These are phyloP conservation scores for Cladophialophora carrionii DNA, from an alignment of 2,329 filamentous ascomycete genomes.

Conservation along the genomic window DNA sequence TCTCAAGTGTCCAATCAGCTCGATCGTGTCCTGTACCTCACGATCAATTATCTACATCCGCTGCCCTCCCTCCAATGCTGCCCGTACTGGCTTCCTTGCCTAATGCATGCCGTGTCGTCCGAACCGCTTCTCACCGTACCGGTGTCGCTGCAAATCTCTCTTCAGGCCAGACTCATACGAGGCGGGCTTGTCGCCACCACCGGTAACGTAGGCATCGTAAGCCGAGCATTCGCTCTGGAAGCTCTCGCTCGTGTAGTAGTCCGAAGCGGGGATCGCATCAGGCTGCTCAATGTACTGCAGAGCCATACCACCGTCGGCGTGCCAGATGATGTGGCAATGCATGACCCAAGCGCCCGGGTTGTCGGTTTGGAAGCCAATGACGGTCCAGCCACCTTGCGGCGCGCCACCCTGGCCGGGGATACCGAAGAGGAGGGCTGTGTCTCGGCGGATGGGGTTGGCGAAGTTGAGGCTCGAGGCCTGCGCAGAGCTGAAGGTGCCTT, in stretches of 20 bases:
- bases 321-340: conserved; percentile 83
- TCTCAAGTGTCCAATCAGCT: neutral
- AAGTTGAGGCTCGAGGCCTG: conserved; percentile 63
- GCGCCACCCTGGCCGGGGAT: conserved; percentile 41
- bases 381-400: conserved; percentile 60
- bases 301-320: conserved; percentile 67
- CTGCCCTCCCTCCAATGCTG: neutral
- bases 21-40: conserved; percentile 2
- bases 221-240: conserved; percentile 35
- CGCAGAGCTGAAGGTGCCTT: conserved; percentile 47
- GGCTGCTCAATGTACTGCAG: conserved; percentile 47
- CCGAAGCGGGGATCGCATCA: conserved; percentile 22
- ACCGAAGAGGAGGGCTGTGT: conserved; percentile 68
- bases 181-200: conserved; percentile 17
- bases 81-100: neutral
- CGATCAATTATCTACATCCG: conserved; percentile 2
- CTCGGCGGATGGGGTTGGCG: conserved; percentile 67
- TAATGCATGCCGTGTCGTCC: conserved; percentile 14
- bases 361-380: conserved; percentile 57
- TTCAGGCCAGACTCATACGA: conserved; percentile 34
- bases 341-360: conserved; percentile 67
- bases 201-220: conserved; percentile 24
- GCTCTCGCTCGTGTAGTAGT: conserved; percentile 27
- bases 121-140: neutral
- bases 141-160: conserved; percentile 17